phyloP scores from a whole-genome alignment of 352 stramenopile genomes.

The Lagenidium sp. region DNA sequence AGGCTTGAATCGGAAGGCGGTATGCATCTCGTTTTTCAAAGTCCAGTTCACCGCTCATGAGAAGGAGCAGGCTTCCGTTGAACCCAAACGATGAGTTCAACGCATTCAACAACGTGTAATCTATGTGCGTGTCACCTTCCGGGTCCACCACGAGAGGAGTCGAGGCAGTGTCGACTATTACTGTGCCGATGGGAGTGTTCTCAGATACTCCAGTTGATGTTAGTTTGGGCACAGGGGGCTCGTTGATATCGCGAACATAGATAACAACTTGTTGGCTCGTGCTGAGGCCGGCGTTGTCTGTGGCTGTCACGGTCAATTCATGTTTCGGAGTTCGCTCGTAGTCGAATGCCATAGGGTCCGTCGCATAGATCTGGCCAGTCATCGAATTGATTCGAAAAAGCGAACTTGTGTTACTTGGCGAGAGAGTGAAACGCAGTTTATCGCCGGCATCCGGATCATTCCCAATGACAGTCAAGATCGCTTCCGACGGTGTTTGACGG shows the following conservation, averaged over 20 bases:
- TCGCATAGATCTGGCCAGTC: constrained; percentile 27
- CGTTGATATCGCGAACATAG: constrained; percentile 31
- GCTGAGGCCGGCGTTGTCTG: constrained; percentile 24
- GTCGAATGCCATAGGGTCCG: constrained; percentile 26
- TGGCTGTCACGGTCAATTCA: constrained; percentile 6
- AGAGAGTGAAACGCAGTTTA: constrained; percentile 11
- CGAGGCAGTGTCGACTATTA: constrained; percentile 12
- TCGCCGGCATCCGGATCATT: constrained; percentile 11
- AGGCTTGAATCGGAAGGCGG: constrained; percentile 6
- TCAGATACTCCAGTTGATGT: constrained; percentile 5
- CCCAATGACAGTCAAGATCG: constrained; percentile 13
- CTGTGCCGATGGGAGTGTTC: constrained; percentile 11
- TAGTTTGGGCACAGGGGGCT: constrained; percentile 25
- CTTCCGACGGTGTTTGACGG: constrained; percentile 11
- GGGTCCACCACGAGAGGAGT: constrained; percentile 8
- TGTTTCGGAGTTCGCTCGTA: constrained; percentile 21
- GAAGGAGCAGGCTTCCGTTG: constrained; percentile 3
- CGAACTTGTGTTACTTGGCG: constrained; percentile 12
- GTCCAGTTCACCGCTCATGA: constrained; percentile 1
- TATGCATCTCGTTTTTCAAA: constrained; percentile 11
- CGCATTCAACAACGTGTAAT: constrained; percentile 4
- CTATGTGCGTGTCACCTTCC: constrained; percentile 11
- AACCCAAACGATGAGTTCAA: constrained; percentile 4
- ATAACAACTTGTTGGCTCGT: constrained; percentile 19
- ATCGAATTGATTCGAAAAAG: constrained; percentile 32